A percentile compares a stretch with the other conserved stretches of the same genome.
Conservation (phyloP, 768 basidiomycete genomes). For the Coprinopsis strossmayeri region DNA sequence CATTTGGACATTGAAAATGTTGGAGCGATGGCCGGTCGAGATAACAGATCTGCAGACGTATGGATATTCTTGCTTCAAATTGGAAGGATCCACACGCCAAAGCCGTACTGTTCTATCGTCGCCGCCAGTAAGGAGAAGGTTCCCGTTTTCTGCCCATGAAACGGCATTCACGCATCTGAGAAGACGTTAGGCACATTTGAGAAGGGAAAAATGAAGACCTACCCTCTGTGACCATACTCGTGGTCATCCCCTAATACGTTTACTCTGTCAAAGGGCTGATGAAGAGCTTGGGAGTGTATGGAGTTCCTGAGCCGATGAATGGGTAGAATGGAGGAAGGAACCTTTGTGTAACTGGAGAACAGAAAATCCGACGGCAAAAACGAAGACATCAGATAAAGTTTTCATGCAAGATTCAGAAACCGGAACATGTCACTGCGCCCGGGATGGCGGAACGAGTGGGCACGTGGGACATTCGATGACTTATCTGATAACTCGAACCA, state of each 20-base stretch:
- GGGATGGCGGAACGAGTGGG: too few species aligned
- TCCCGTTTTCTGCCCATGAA: constrained; percentile 64
- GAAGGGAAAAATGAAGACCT: constrained; percentile 1
- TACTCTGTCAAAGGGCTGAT: constrained; percentile 58
- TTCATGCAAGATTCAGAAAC: too few species aligned
- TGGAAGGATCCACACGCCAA: constrained; percentile 58
- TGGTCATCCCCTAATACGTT: constrained; percentile 61
- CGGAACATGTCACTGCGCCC: too few species aligned
- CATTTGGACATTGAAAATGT: constrained; percentile 83
- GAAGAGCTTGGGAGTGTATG: constrained; percentile 16
- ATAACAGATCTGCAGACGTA: constrained; percentile 65
- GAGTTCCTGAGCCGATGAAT: constrained; percentile 22
- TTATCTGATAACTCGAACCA: too few species aligned
- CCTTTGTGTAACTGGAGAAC: background rate
- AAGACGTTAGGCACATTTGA: background rate
- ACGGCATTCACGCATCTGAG: constrained; percentile 71
- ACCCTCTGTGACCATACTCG: constrained; percentile 65
- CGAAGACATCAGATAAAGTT: too few species aligned
- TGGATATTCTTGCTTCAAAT: constrained; percentile 45
- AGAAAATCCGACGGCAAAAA: too few species aligned
- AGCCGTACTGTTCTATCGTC: constrained; percentile 76
- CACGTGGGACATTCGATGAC: too few species aligned
- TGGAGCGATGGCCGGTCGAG: constrained; percentile 70
- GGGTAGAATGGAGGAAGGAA: background rate
- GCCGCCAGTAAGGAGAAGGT: constrained; percentile 60